These are phyloP conservation scores for Areca catechu DNA, from an alignment of 176 grass and related monocot species.

Conservation along the genomic window DNA sequence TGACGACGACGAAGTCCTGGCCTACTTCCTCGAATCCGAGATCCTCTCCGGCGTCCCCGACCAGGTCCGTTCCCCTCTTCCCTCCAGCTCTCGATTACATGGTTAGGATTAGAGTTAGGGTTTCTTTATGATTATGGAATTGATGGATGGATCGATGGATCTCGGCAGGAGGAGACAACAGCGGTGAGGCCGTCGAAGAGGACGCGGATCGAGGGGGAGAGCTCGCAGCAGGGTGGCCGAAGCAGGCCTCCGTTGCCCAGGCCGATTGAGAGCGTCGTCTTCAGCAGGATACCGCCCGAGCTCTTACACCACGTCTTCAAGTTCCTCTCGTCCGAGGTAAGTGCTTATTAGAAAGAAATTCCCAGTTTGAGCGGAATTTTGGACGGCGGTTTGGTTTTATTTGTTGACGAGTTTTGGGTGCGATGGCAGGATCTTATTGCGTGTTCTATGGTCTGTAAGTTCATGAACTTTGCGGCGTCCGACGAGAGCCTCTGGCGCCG, in stretches of 20 bases:
- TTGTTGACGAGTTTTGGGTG: background rate
- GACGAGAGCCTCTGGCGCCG: constrained; percentile 96
- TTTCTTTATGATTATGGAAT: background rate
- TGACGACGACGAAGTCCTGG: constrained; percentile 64
- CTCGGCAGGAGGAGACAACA: background rate
- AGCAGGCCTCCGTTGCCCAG: background rate
- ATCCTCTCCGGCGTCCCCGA: constrained; percentile 51
- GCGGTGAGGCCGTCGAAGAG: constrained; percentile 35
- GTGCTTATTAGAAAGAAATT: too few species aligned
- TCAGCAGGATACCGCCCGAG: constrained; percentile 53
- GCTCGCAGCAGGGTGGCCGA: constrained; percentile 18
- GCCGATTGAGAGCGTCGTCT: constrained; percentile 58
- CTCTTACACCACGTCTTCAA: constrained; percentile 85
- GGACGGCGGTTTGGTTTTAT: too few species aligned
- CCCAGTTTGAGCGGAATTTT: too few species aligned
- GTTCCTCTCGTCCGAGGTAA: constrained; percentile 82
- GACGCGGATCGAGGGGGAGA: constrained; percentile 15
- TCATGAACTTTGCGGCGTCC: constrained; percentile 63
- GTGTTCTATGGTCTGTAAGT: constrained; percentile 62
- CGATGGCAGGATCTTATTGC: constrained; percentile 60
- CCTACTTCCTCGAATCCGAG: constrained; percentile 75
- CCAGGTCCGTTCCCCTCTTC: background rate
- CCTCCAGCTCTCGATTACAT: too few species aligned
- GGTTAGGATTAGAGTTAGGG: background rate
- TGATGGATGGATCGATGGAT: too few species aligned